These are phyloP conservation scores for Lentinula raphanica DNA, from an alignment of 768 basidiomycete species.

Conservation along the genomic window DNA sequence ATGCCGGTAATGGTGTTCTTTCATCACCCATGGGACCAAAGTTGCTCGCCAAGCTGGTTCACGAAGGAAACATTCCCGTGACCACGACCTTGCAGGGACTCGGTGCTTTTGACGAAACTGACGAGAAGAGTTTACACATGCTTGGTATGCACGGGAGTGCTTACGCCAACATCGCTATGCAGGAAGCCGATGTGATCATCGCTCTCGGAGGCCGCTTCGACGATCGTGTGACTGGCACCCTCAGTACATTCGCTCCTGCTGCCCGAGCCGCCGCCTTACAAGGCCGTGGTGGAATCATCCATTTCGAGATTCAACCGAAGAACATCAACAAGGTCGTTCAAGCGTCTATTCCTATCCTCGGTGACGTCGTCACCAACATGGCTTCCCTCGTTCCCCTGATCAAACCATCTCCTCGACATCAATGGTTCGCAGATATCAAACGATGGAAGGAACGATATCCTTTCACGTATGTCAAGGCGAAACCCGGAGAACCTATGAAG, in stretches of 20 bases:
- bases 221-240: constrained; percentile 93
- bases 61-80: constrained; percentile 91
- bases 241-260: constrained; percentile 86
- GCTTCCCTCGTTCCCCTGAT: constrained; percentile 79
- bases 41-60: constrained; percentile 71
- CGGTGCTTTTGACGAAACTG: constrained; percentile 90
- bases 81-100: constrained; percentile 96
- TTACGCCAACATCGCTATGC: constrained; percentile 97
- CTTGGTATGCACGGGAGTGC: constrained; percentile 98
- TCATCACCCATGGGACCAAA: constrained; percentile 76
- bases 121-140: constrained; percentile 89
- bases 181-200: constrained; percentile 95
- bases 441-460: constrained; percentile 86
- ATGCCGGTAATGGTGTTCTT: constrained; percentile 89
- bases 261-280: constrained; percentile 80
- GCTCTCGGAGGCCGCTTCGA: constrained; percentile 96
- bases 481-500: constrained; percentile 70
- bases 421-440: constrained; percentile 83
- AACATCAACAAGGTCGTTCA: constrained; percentile 99
- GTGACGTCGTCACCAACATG: constrained; percentile 86
- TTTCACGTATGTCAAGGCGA: constrained; percentile 76
- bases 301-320: constrained; percentile 98
- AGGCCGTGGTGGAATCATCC: constrained; percentile 94
- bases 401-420: constrained; percentile 51
- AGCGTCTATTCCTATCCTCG: constrained; percentile 88